Percentiles rank a stretch among this genome's conserved stretches.
phyloP scores from a whole-genome alignment of 2,329 filamentous ascomycete species.

The Rhynchosporium graminicola region DNA sequence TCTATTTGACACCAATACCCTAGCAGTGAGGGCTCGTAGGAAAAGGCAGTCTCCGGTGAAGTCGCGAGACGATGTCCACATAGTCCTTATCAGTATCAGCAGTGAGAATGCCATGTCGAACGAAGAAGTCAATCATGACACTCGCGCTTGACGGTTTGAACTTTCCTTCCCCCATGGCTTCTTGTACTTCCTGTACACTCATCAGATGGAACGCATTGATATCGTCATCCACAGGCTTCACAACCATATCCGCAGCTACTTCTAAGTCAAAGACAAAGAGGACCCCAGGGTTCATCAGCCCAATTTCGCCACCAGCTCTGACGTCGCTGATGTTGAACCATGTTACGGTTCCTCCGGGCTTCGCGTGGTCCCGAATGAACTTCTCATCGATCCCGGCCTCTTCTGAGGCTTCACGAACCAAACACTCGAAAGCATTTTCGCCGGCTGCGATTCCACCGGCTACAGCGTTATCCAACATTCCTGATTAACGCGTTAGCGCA shows the following conservation, averaged over 20 bases:
- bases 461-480: conserved; percentile 77
- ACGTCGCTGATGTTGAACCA: conserved; percentile 65
- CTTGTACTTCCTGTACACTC: conserved; percentile 59
- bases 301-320: conserved; percentile 61
- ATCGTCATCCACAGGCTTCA: conserved; percentile 72
- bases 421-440: conserved; percentile 63
- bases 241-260: conserved; percentile 57
- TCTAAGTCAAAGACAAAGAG: conserved; percentile 78
- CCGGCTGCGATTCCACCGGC: conserved; percentile 72
- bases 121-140: conserved; percentile 78
- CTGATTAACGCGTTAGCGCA: conserved; percentile 29
- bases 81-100: conserved; percentile 71
- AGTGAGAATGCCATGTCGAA: conserved; percentile 74
- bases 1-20: too few relatives aligned
- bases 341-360: conserved; percentile 60
- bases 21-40: background rate
- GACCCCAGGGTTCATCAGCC: conserved; percentile 63
- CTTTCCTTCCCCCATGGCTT: conserved; percentile 63
- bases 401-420: conserved; percentile 70
- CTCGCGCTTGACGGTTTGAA: conserved; percentile 85
- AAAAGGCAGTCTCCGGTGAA: conserved; percentile 42
- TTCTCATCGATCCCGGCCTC: conserved; percentile 68
- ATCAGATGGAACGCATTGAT: conserved; percentile 73
- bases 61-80: conserved; percentile 59
- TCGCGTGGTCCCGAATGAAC: conserved; percentile 53